A percentile compares a stretch with the other conserved stretches of the same genome.
Conservation (phyloP, 495 filamentous ascomycete species). For the Rostrohypoxylon terebratum region DNA sequence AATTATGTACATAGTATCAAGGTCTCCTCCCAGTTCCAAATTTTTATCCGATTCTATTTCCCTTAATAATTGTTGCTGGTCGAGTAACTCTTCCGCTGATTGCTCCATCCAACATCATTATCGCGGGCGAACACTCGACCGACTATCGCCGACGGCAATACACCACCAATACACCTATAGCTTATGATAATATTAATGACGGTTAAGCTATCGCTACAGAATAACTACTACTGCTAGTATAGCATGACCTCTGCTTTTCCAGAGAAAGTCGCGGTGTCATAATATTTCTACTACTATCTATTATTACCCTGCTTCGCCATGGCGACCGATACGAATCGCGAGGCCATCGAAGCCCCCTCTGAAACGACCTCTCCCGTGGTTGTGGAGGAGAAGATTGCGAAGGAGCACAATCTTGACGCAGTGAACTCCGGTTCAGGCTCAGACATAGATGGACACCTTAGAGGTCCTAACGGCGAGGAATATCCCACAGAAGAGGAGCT, state of each 20-base stretch:
- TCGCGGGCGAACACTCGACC: neutral
- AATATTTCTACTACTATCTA: conserved; percentile 3
- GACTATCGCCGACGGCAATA: neutral
- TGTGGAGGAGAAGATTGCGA: conserved; percentile 4
- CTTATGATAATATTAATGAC: neutral
- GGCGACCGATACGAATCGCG: conserved; percentile 26
- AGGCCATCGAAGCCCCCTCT: conserved; percentile 23
- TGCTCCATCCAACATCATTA: neutral
- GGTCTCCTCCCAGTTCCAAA: conserved; percentile 4
- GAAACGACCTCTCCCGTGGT: conserved; percentile 5
- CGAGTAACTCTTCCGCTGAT: neutral
- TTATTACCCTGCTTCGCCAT: neutral
- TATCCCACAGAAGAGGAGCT: conserved; percentile 72
- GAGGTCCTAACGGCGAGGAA: conserved; percentile 47
- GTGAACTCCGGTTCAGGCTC: conserved; percentile 32
- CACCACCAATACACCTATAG: neutral
- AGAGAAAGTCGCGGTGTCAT: conserved; percentile 1
- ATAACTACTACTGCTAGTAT: conserved; percentile 4
- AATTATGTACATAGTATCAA: conserved; percentile 7
- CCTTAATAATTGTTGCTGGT: neutral
- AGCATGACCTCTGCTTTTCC: neutral
- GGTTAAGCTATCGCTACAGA: neutral
- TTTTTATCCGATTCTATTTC: conserved; percentile 8
- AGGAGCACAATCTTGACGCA: conserved; percentile 21
- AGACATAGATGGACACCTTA: conserved; percentile 37